Base-by-base conservation (phyloP, 768 basidiomycete genomes). In the Mycena metata region DNA sequence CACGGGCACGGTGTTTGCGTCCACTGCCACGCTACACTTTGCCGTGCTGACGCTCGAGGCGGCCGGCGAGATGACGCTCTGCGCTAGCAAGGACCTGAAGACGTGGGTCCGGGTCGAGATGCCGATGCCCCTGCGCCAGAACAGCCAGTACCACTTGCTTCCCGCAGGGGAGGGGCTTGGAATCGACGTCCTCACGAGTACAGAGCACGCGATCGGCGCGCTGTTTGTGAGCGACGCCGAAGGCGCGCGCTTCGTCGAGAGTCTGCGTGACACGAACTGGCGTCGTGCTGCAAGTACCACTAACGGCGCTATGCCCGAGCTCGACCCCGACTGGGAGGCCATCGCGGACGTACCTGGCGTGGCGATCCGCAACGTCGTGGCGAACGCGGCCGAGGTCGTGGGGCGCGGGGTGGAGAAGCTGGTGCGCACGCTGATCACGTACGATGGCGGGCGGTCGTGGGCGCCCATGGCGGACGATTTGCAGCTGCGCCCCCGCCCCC, bases 221-320 rank as follows among this genome's bases (percentile, higher is more conserved):
- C 82, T 99, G 17, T 98, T 98, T 82, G 91, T 96, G 59, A 94
- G 91, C 80, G 96, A 98, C 79, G 94, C 93, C 39, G 96, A 97
- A 73, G 97, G 97, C 2, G 97, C 96, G 19, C 96, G 89, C 79
- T 99, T 98, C 76, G 92, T 95, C 13, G 88, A 96, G 80, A 92
- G 92, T 71, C 84, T 99, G 64, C 88, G 90, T 79, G 91, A 96
- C 75, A 98, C 97, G 3, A 98, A 99, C 77, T 83, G 97, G 56
- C 96, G 97, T 77, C 83, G 86, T 42, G 79, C 7, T 12, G 12
- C 36, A 12, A 36, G 36, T 12, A 39, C 39, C 2, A 39, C 39
- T 2, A 15, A 39, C 39, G 9, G 11, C 9, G 39, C 5, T 39
- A 10, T 39, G 39, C 39, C 11, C 11, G 39, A 39, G 54, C 35